Percentiles rank a stretch among this genome's conserved stretches.
These are phyloP conservation scores for Carex parvula DNA, from an alignment of 176 grass and related monocot genomes.

Conservation along the genomic window DNA sequence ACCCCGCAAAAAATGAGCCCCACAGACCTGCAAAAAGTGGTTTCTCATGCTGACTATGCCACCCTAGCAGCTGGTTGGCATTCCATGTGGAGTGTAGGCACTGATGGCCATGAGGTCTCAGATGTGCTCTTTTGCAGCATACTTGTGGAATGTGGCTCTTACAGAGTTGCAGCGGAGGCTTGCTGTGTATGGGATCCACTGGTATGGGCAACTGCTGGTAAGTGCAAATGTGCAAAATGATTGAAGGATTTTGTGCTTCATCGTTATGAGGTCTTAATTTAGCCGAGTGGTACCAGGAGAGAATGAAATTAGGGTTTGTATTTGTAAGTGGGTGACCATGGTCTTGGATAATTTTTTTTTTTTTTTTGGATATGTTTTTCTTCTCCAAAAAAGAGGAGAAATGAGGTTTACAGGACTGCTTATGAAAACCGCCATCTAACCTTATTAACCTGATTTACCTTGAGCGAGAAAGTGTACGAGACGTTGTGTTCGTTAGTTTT, in stretches of 20 bases:
- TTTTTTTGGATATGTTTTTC: background rate
- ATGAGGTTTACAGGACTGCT: background rate
- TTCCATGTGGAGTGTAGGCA: constrained; percentile 12
- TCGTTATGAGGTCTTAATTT: constrained; percentile 5
- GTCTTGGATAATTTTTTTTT: background rate
- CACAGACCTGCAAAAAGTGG: background rate
- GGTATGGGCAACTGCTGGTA: background rate
- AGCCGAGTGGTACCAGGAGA: background rate
- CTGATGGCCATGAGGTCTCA: constrained; percentile 33
- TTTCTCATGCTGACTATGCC: constrained; percentile 24
- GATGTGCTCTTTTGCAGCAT: constrained; percentile 32
- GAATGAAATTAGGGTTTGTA: background rate
- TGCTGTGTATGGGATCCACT: constrained; percentile 24
- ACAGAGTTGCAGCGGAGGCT: constrained; percentile 39
- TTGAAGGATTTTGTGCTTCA: background rate
- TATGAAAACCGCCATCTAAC: background rate
- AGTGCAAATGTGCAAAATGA: background rate
- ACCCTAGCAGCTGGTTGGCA: constrained; percentile 15
- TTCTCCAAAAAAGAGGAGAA: background rate
- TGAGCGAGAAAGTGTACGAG: too few relatives aligned
- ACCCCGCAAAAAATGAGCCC: background rate
- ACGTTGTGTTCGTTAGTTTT: too few relatives aligned
- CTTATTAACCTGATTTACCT: too few relatives aligned
- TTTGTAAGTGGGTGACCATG: background rate
- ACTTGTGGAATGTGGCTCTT: constrained; percentile 38